Evolutionary conservation across 805 yeast genomes (phyloP), one percentile per base, ranked within the genome.

Genomic region (Wickerhamomyces sydowiorum): DNA sequence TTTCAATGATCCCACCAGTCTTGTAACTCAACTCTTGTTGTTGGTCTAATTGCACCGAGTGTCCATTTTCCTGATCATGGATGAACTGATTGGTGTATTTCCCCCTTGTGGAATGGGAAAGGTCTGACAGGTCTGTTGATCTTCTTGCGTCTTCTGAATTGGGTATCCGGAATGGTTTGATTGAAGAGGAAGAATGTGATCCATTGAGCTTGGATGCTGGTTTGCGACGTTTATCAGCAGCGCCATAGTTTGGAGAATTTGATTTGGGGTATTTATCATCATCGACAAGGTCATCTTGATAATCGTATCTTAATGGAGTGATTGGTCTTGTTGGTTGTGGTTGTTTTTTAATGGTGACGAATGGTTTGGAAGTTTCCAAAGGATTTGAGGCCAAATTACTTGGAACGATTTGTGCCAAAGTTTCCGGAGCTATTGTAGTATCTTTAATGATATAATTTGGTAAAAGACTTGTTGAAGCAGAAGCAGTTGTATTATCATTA

Each of bases 331-430:
- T 44, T 5, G 57, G 57, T 23, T 42, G 44, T 1, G 82, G 72
- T 41, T 68, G 85, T 48, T 77, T 71, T 59, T 84, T 84, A 51
- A 84, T 83, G 7, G 80, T 80, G 19, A 84, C 86, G 60, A 78
- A 82, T 2, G 79, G 56, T 48, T 80, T 82, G 37, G 69, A 75
- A 1, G 86, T 80, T 38, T 75, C 78, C 41, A 84, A 60, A 8
- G 93, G 93, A 54, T 83, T 80, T 3, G 77, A 66, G 1, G 91
- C 91, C 19, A 77, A 72, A 55, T 84, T 84, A 20, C 61, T 58
- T 7, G 72, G 72, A 37, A 58, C 54, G 32, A 57, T 49, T 22
- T 50, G 52, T n/a, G 35, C 20, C 20, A 20, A 20, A 19, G 7
- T 13, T 20, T 32, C 35, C 10, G 23, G n/a, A 18, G 34, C 19